Evolutionary conservation across 768 basidiomycete genomes (phyloP), one percentile per base, ranked within the genome.

Genomic region (Boletus rubescentipes): DNA sequence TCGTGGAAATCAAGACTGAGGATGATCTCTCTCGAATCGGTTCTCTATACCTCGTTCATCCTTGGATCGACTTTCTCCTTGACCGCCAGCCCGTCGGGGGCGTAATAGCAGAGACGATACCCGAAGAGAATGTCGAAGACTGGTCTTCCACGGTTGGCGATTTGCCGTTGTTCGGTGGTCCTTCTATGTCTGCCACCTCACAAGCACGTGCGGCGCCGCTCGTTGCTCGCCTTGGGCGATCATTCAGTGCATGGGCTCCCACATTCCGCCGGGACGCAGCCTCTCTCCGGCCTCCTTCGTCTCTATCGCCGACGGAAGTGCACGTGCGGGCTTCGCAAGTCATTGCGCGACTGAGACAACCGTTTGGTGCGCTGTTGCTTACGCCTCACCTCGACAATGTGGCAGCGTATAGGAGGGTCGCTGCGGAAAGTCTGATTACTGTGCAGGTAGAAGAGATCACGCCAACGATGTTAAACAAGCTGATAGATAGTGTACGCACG

Each of bases 281-380:
- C 16, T 16, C 36, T 37, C 26, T 26, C 26, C 26, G 26, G 4
- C 26, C 34, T 1, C 35, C 49, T 1, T 43, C 49, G 2, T 29
- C n/a, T 1, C 3, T 42, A 5, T 6, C n/a, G 14, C 23, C n/a
- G 34, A 14, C 0, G 1, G 41, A 42, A 2, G 41, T 26, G 1
- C 14, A 32, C 32, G 20, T 20, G 16, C 32, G 5, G 4, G 23
- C 49, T 0, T 23, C 20, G 0, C 32, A 10, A 26, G 20, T 23
- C 2, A 5, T 51, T 8, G 32, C 41, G n/a, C 49, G 34, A 9
- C 9, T 43, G 26, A 35, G 23, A 10, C 41, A 29, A 8, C 34
- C 41, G 2, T 51, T 51, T 16, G 49, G 41, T 29, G 49, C n/a
- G n/a, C 35, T 50, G 40, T 42, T 50, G 31, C 40, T 42, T 20